phyloP scores from a whole-genome alignment of 257 asterid species.

The Rhazya stricta region DNA sequence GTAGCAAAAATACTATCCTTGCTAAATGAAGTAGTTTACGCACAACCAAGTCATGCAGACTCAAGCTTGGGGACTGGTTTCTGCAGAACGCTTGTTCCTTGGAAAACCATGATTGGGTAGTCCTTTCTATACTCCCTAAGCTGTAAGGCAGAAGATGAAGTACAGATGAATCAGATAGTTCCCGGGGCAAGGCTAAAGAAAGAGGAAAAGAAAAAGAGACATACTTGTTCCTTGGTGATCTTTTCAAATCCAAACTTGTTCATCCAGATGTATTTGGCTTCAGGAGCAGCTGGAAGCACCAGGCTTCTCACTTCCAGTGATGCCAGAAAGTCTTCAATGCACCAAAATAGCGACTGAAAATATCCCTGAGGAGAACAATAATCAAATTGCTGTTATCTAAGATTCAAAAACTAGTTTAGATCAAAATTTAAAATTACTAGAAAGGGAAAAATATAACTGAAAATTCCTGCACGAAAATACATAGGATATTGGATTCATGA shows the following conservation, averaged over 20 bases:
- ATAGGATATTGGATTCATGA: neutral
- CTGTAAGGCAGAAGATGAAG: constrained; percentile 34
- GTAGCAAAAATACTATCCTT: neutral
- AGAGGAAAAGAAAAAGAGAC: constrained; percentile 1
- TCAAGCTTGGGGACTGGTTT: constrained; percentile 38
- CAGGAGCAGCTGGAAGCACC: constrained; percentile 58
- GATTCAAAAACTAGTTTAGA: neutral
- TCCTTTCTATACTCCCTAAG: constrained; percentile 42
- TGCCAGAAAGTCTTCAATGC: constrained; percentile 35
- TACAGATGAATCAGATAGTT: neutral
- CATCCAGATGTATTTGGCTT: constrained; percentile 53
- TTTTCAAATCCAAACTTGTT: constrained; percentile 41
- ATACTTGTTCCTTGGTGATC: constrained; percentile 34
- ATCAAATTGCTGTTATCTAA: neutral
- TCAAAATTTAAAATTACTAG: neutral
- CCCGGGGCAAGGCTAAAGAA: neutral
- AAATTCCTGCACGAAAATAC: neutral
- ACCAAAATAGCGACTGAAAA: constrained; percentile 55
- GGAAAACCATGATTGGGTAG: constrained; percentile 60
- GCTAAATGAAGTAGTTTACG: constrained; percentile 1
- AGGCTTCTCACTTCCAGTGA: constrained; percentile 36
- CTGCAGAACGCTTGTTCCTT: constrained; percentile 63
- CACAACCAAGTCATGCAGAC: constrained; percentile 8
- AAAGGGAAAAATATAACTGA: neutral
- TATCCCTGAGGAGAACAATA: constrained; percentile 51